These are phyloP conservation scores for Fusarium ramigenum DNA, from an alignment of 2,329 filamentous ascomycete genomes.

Conservation along the genomic window DNA sequence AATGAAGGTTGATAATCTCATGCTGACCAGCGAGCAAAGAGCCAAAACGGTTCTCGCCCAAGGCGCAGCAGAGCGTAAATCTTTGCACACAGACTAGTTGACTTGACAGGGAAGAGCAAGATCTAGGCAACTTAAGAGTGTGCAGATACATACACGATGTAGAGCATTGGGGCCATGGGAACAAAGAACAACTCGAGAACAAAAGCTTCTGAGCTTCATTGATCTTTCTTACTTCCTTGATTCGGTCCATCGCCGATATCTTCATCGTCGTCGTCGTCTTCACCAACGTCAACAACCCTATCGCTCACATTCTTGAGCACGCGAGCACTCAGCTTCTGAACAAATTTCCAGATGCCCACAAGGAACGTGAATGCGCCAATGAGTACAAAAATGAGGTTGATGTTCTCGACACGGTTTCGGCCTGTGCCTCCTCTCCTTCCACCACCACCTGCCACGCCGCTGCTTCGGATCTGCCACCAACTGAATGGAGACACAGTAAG, in stretches of 20 bases:
- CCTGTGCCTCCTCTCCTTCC: conserved; percentile 70
- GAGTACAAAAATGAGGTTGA: conserved; percentile 81
- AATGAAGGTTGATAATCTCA: conserved; percentile 46
- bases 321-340: conserved; percentile 76
- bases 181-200: not conserved
- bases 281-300: conserved; percentile 82
- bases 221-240: conserved; percentile 50
- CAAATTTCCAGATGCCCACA: conserved; percentile 84
- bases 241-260: conserved; percentile 58
- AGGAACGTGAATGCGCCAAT: conserved; percentile 85
- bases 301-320: conserved; percentile 82
- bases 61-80: conserved; percentile 63
- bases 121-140: conserved; percentile 97
- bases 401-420: conserved; percentile 78
- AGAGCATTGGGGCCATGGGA: not conserved
- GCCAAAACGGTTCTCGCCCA: conserved; percentile 63
- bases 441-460: conserved; percentile 63
- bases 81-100: conserved; percentile 98
- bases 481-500: conserved; percentile 78
- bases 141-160: conserved; percentile 63
- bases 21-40: conserved; percentile 42
- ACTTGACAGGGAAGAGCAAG: conserved; percentile 79
- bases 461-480: conserved; percentile 77
- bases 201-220: conserved; percentile 35
- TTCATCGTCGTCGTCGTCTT: conserved; percentile 64